phyloP scores from a whole-genome alignment of 2,329 filamentous ascomycete genomes.

The Ophiostoma novo-ulmi region DNA sequence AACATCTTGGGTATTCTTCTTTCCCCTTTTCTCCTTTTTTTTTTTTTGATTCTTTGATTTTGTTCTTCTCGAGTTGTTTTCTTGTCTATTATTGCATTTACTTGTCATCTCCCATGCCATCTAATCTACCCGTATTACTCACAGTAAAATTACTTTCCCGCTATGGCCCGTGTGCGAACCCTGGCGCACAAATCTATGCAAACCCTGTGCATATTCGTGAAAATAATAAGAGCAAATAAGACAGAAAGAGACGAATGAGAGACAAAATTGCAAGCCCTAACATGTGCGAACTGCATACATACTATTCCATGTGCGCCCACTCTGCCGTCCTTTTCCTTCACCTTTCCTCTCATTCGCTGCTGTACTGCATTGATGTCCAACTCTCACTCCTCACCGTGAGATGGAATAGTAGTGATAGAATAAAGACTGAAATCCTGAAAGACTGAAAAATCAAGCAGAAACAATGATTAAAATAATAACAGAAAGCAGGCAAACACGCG shows the following conservation, averaged over 20 bases:
- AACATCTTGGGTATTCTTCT: neutral
- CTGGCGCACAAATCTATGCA: neutral
- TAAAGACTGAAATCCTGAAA: neutral
- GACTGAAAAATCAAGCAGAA: neutral
- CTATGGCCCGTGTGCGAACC: constrained; percentile 6
- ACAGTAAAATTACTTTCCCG: neutral
- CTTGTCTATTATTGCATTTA: neutral
- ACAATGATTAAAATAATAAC: neutral
- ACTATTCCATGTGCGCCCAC: neutral
- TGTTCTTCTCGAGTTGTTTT: neutral
- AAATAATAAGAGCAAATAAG: neutral
- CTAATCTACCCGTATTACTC: neutral
- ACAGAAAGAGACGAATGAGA: neutral
- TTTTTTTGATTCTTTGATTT: neutral
- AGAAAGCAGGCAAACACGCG: neutral
- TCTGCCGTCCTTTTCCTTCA: neutral
- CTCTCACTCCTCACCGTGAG: constrained; percentile 17
- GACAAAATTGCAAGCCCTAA: neutral
- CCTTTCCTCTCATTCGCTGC: neutral
- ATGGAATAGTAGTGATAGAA: neutral
- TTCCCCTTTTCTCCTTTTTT: neutral
- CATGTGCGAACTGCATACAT: neutral
- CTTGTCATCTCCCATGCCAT: neutral
- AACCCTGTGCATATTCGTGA: neutral
- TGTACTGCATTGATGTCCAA: constrained; percentile 23